phyloP scores from a whole-genome alignment of 2,329 filamentous ascomycete species.

The Aspergillus sojae region DNA sequence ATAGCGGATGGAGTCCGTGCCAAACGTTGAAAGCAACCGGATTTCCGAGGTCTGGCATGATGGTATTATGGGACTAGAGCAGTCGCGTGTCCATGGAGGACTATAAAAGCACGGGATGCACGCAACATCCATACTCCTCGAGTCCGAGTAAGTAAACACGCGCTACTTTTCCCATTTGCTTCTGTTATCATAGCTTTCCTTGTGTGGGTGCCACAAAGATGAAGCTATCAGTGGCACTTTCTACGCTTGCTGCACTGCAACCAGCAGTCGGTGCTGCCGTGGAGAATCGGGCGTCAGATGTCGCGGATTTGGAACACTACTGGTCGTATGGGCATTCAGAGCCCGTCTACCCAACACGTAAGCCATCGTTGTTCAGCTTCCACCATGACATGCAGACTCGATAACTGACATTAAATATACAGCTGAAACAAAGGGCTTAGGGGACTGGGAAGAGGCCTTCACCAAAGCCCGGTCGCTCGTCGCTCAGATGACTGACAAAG shows the following conservation, averaged over 20 bases:
- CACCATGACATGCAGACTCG: too few relatives aligned
- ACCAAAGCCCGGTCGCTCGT: background rate
- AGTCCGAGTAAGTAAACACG: too few relatives aligned
- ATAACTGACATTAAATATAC: background rate
- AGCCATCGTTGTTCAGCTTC: background rate
- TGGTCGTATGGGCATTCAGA: background rate
- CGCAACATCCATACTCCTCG: too few relatives aligned
- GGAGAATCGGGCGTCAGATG: background rate
- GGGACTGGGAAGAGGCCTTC: background rate
- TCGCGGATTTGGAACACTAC: background rate
- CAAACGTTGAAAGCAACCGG: too few relatives aligned
- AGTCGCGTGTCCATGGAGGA: too few relatives aligned
- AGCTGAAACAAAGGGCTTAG: background rate
- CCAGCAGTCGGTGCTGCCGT: background rate
- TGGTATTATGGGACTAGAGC: too few relatives aligned
- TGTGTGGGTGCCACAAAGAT: background rate
- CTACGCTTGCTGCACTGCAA: background rate
- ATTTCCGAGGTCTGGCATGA: too few relatives aligned
- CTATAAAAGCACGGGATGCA: too few relatives aligned
- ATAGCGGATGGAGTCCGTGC: too few relatives aligned
- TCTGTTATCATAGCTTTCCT: too few relatives aligned
- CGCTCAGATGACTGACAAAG: too few relatives aligned
- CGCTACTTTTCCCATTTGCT: too few relatives aligned
- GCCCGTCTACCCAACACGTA: background rate
- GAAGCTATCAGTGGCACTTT: background rate